Conservation (phyloP, 306 rosid genomes). For the Alnus glutinosa region DNA sequence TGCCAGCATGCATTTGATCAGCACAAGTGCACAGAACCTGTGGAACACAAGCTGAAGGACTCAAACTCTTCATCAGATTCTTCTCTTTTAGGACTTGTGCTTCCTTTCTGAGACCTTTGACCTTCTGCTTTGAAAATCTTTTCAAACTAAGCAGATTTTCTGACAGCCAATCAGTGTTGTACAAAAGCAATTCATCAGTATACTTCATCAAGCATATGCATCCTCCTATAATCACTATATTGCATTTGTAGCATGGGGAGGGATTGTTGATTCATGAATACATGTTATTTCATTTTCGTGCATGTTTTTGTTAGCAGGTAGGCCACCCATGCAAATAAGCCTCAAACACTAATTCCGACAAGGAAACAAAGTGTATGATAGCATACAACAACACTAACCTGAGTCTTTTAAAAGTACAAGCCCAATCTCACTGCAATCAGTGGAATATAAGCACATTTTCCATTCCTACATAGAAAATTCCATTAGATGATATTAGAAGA, state of each 20-base stretch:
- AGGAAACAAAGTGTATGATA: slow-evolving; percentile 18
- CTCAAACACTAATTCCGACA: slow-evolving; percentile 8
- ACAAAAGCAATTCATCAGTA: slow-evolving; percentile 39
- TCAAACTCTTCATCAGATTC: slow-evolving; percentile 62
- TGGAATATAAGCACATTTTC: slow-evolving; percentile 67
- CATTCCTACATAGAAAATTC: slow-evolving; percentile 59
- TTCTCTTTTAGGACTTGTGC: slow-evolving; percentile 80
- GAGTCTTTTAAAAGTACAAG: slow-evolving; percentile 67
- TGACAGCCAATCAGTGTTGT: slow-evolving; percentile 43
- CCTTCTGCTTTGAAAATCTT: slow-evolving; percentile 81
- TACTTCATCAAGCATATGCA: slow-evolving; percentile 18
- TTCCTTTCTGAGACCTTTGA: slow-evolving; percentile 80
- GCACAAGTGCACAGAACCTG: slow-evolving; percentile 75
- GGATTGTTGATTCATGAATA: background rate
- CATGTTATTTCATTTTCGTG: background rate
- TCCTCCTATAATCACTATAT: slow-evolving; percentile 16
- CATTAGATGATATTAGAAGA: slow-evolving; percentile 31
- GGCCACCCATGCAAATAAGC: slow-evolving; percentile 23
- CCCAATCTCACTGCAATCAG: slow-evolving; percentile 87
- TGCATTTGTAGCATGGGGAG: background rate
- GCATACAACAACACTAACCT: slow-evolving; percentile 47
- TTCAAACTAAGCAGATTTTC: slow-evolving; percentile 74
- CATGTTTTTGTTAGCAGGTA: background rate
- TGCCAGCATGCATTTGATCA: slow-evolving; percentile 68
- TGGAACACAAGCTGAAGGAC: slow-evolving; percentile 71